Conservation (phyloP, 2,329 filamentous ascomycete species). For the Claviceps digitariae region DNA sequence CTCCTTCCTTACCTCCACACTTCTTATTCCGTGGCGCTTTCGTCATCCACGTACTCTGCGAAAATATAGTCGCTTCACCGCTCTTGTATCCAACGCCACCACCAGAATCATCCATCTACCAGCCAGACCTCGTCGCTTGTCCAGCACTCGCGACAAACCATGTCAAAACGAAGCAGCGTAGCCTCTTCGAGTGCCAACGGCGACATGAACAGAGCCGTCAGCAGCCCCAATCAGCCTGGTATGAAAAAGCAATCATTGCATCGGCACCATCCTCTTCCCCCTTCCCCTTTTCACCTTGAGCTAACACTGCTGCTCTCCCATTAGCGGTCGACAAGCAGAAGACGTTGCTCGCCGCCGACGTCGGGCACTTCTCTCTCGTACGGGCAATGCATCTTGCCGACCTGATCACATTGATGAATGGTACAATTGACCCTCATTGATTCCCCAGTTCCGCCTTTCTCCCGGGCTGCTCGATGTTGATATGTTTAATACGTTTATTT, state of each 20-base stretch:
- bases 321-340: slow-evolving; percentile 63
- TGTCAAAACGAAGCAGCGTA: slow-evolving; percentile 49
- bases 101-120: background rate
- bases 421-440: slow-evolving; percentile 24
- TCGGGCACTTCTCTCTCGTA: slow-evolving; percentile 59
- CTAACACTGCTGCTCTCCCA: background rate
- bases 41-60: background rate
- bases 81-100: background rate
- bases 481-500: too few species aligned
- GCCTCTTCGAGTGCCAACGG: slow-evolving; percentile 17
- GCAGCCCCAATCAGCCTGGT: slow-evolving; percentile 20
- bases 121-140: background rate
- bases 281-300: background rate
- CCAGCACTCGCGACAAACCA: slow-evolving; percentile 21
- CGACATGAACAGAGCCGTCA: slow-evolving; percentile 16
- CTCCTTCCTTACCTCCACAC: slow-evolving; percentile 16
- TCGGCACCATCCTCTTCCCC: background rate
- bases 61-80: background rate
- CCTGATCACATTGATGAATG: slow-evolving; percentile 71
- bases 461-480: background rate
- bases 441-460: too few species aligned
- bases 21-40: background rate
- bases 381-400: slow-evolving; percentile 66
- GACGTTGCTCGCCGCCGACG: slow-evolving; percentile 53
- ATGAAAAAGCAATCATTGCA: slow-evolving; percentile 6